Evolutionary conservation across 1,284 basidiomycete genomes (phyloP).

Genomic region (Malassezia sp.): DNA sequence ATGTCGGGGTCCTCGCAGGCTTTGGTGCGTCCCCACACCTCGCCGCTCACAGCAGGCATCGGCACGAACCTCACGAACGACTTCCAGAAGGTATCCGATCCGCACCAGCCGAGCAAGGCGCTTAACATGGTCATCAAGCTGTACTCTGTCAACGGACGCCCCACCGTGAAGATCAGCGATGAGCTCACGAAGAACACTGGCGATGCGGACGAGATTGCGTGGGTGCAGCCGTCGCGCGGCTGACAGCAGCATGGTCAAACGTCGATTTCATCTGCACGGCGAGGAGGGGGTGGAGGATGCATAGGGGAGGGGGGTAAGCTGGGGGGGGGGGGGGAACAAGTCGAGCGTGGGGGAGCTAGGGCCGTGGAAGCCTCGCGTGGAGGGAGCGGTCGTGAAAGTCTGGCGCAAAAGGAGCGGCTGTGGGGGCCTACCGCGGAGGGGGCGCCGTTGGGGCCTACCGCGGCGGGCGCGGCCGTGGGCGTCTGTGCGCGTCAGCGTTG

Average conservation of each 20-base stretch:
- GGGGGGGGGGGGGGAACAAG: no score
- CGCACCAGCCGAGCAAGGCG: constrained; percentile 19
- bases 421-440: no score
- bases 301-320: background rate
- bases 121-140: constrained; percentile 46
- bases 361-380: no score
- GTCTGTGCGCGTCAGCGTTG: no score
- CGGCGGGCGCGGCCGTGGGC: no score
- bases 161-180: constrained; percentile 43
- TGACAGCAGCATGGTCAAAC: constrained; percentile 18
- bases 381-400: no score
- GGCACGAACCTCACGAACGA: constrained; percentile 40
- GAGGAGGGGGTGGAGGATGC: constrained; percentile 15
- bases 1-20: constrained; percentile 36
- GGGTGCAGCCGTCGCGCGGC: background rate
- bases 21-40: constrained; percentile 23
- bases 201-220: constrained; percentile 28
- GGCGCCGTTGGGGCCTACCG: no score
- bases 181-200: constrained; percentile 46
- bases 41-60: constrained; percentile 16
- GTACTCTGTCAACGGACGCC: constrained; percentile 25
- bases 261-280: constrained; percentile 19
- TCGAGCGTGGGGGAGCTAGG: no score
- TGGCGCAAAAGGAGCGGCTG: no score
- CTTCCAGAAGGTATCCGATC: constrained; percentile 14